Base-by-base conservation (phyloP, 495 filamentous ascomycete genomes). In the Annulohypoxylon moriforme region DNA sequence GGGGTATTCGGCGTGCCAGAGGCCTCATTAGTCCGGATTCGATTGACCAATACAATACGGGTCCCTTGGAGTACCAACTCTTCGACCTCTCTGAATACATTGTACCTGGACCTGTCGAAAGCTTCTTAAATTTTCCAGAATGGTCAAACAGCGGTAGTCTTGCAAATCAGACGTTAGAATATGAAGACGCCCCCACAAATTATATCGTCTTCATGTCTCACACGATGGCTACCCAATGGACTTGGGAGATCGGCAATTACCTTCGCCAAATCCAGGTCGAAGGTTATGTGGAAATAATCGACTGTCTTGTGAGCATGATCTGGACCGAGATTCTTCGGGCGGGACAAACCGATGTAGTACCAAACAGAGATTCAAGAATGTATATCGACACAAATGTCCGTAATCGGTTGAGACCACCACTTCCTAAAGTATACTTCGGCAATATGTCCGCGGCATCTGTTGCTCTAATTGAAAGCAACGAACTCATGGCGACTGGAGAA, bases 401-500 rank as follows among this genome's bases (percentile, higher is more conserved):
- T 33, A 10, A 14, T 34, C n/a, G 4, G 29, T 34, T 49, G 4
- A 3, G 0, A 11, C 46, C 46, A 14, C 20, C 46, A 20, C 46
- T 49, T 24, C 2, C 13, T 14, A 5, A 24, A 1, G 13, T 20
- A 4, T 49, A 49, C 11, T 49, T 49, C 13, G 46, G 46, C 18
- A 49, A 49, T 49, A 49, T 49, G 46, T 25, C 22, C 1, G 46
- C 20, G 2, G 11, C 20, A 9, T 2, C 5, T 9, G 46, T 49
- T 25, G 46, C 10, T 49, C 13, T 0, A 10, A 24, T 24, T 9
- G 4, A 11, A 25, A 7, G 11, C 65, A 68, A 53, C 56, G 18
- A 66, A 29, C 55, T 7, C 0, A 49, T 67, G 1, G 82, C 79
- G 3, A 75, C 50, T 0, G 77, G 1, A 25, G 3, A 49, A 10